phyloP scores from a whole-genome alignment of 1,284 basidiomycete species.

The Naganishia sp. region DNA sequence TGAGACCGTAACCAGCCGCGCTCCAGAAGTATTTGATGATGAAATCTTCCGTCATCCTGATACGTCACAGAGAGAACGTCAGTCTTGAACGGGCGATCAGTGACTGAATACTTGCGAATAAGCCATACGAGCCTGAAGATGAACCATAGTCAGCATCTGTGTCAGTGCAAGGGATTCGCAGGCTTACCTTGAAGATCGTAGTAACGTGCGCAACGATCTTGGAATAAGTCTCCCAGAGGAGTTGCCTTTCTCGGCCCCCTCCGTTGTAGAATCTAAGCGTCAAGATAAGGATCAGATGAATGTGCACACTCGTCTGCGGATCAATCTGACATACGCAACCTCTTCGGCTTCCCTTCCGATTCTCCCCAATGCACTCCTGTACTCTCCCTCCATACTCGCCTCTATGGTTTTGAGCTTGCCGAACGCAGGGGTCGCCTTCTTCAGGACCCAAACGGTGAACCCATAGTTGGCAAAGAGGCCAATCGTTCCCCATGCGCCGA shows the following conservation, averaged over 20 bases:
- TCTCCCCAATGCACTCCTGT: slow-evolving; percentile 81
- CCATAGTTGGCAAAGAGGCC: slow-evolving; percentile 84
- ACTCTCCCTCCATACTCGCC: slow-evolving; percentile 81
- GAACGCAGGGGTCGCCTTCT: slow-evolving; percentile 89
- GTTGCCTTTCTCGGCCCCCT: slow-evolving; percentile 77
- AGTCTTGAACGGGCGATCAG: not conserved
- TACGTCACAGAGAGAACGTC: not conserved
- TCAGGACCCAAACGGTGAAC: slow-evolving; percentile 76
- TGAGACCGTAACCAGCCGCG: slow-evolving; percentile 81
- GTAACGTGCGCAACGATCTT: slow-evolving; percentile 85
- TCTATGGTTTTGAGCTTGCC: slow-evolving; percentile 87
- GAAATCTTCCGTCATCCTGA: slow-evolving; percentile 77
- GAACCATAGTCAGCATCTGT: slow-evolving; percentile 1
- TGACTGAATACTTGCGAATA: slow-evolving; percentile 62
- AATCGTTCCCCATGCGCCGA: slow-evolving; percentile 73
- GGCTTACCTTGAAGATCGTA: slow-evolving; percentile 78
- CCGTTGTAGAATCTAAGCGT: slow-evolving; percentile 84
- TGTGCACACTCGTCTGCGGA: not conserved
- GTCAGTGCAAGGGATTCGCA: not conserved
- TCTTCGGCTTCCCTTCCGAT: slow-evolving; percentile 92
- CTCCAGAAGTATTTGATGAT: slow-evolving; percentile 95
- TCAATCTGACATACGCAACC: slow-evolving; percentile 68
- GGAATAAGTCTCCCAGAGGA: slow-evolving; percentile 77
- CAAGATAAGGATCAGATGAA: slow-evolving; percentile 15
- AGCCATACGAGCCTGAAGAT: slow-evolving; percentile 68